Percentiles rank a stretch among this genome's conserved stretches.
phyloP scores from a whole-genome alignment of 1,139 yeast genomes.

The Lizanozyma gosingica region DNA sequence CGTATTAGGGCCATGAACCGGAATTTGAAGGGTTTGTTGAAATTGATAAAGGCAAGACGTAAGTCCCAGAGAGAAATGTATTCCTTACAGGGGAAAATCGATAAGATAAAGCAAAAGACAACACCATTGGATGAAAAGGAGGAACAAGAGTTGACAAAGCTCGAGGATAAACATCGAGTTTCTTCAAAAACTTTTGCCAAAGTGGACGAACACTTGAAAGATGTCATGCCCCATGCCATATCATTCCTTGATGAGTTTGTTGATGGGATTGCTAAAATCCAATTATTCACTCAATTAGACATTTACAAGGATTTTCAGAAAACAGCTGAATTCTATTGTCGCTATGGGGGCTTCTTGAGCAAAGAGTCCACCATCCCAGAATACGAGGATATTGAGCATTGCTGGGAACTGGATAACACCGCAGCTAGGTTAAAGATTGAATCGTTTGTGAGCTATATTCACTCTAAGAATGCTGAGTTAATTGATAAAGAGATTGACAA shows the following conservation, averaged over 20 bases:
- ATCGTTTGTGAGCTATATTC: conserved; percentile 18
- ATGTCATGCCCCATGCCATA: conserved; percentile 28
- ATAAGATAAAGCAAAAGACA: conserved; percentile 24
- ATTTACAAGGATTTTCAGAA: conserved; percentile 15
- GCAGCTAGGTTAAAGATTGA: conserved; percentile 26
- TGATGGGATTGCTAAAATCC: conserved; percentile 22
- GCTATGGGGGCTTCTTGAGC: conserved; percentile 21
- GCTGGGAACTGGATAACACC: conserved; percentile 28
- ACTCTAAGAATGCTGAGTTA: conserved; percentile 23
- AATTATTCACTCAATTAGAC: conserved; percentile 22
- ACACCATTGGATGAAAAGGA: conserved; percentile 26
- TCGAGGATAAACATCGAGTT: conserved; percentile 16
- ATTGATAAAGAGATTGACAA: conserved; percentile 23
- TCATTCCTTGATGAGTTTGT: conserved; percentile 33
- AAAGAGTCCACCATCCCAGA: conserved; percentile 1
- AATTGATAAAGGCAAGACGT: conserved; percentile 24
- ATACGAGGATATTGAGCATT: conserved; percentile 15
- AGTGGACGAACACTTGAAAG: conserved; percentile 21
- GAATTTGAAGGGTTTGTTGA: conserved; percentile 20
- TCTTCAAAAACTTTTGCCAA: conserved; percentile 16
- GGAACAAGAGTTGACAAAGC: conserved; percentile 14
- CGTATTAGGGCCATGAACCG: conserved; percentile 21
- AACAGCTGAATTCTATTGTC: conserved; percentile 16
- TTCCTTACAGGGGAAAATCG: conserved; percentile 19
- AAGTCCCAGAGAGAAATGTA: conserved; percentile 19